phyloP scores from a whole-genome alignment of 2,329 filamentous ascomycete genomes.

The Coniella vitis region DNA sequence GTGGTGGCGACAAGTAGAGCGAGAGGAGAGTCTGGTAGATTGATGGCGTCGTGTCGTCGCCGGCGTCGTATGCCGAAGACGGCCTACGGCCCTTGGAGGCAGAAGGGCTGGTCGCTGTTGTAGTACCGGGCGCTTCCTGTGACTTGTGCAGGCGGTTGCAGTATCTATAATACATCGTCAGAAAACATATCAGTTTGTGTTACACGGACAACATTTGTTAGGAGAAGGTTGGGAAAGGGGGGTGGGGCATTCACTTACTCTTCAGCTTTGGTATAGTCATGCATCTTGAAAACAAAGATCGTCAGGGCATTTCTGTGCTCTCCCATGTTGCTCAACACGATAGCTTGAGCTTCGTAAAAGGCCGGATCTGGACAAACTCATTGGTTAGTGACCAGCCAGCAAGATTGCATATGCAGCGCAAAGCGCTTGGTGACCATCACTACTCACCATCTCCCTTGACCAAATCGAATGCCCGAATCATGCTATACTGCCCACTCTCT shows the following conservation, averaged over 20 bases:
- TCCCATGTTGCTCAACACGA: slow-evolving; percentile 90
- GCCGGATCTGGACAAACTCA: slow-evolving; percentile 52
- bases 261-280: slow-evolving; percentile 84
- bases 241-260: slow-evolving; percentile 67
- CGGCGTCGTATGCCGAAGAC: slow-evolving; percentile 28
- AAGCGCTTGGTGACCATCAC: background rate
- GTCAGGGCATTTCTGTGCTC: slow-evolving; percentile 93
- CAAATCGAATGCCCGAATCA: slow-evolving; percentile 67
- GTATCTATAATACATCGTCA: slow-evolving; percentile 48
- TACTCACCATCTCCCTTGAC: slow-evolving; percentile 70
- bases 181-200: background rate
- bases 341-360: slow-evolving; percentile 84
- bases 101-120: slow-evolving; percentile 22
- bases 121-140: slow-evolving; percentile 36
- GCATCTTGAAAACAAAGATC: slow-evolving; percentile 93
- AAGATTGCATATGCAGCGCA: background rate
- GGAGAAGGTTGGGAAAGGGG: no score
- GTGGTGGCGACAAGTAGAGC: slow-evolving; percentile 77
- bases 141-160: slow-evolving; percentile 78
- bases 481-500: slow-evolving; percentile 73
- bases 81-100: slow-evolving; percentile 27
- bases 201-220: background rate
- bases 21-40: slow-evolving; percentile 91
- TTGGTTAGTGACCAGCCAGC: slow-evolving; percentile 12
- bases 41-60: slow-evolving; percentile 55